Base-by-base conservation (phyloP, 345 rosid species). In the Camelina neglecta region DNA sequence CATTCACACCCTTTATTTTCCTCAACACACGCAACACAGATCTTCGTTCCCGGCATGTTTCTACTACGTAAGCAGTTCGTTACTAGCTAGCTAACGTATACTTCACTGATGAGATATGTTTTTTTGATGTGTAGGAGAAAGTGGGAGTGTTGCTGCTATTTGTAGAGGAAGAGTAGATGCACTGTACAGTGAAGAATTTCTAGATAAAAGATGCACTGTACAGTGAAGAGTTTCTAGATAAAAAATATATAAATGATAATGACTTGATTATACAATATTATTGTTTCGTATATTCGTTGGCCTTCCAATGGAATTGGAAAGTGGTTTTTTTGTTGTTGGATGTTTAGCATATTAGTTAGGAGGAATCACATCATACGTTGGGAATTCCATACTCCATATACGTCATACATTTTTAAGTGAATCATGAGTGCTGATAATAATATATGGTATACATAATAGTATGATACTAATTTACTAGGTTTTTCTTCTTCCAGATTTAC, bases 381-480 rank as follows among this genome's bases (percentile, higher is more conserved):
- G 36, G 21, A 7, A 8, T 55, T 54, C 47, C 38, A 41, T 39
- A 51, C 54, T 53, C 42, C 23, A 41, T 63, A 41, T 63, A 54
- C 70, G 76, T 73, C 77, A 64, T 41, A 39, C 55, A 63, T 18
- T 72, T 53, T 26, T 54, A 50, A 51, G 76, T 72, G 69, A 61
- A 61, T 24, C 76, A 38, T 53, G 69, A 72, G 61, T 35, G 11
- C 41, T 18, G 4, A 42, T 3, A 6, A 62, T 3, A 6, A 1
- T 1, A 20, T 50, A 50, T 50, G 6, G 11, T 49, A 7, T 53
- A 39, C 3, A 38, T 26, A 38, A 42, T 15, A n/a, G 51, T 47
- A n/a, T 15, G 8, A 18, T 15, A 45, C 20, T 47, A 29, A 29
- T 47, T 47, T 23, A 23, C 7, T 21, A 21, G 31, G 1, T 21